A percentile compares a stretch with the other conserved stretches of the same genome.
Evolutionary conservation across 192 early-diverging fungal genomes (phyloP).

Genomic region (Coemansia sp.): DNA sequence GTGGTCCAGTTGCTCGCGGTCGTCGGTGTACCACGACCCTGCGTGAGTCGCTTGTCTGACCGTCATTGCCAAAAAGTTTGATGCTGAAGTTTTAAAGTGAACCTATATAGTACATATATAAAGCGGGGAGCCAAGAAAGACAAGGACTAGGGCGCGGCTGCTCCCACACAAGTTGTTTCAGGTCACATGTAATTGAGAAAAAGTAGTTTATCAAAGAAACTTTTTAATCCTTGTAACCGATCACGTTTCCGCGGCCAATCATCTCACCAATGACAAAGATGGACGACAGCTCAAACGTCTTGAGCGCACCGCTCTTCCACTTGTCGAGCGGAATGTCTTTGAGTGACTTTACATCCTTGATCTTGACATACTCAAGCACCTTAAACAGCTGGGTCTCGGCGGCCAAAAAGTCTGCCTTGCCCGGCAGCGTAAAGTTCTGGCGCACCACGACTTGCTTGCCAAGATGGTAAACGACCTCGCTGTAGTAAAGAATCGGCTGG

Average conservation of each 20-base stretch:
- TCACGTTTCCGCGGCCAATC: conserved; percentile 44
- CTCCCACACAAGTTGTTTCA: too few species aligned
- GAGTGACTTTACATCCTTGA: conserved; percentile 45
- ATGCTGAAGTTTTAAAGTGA: neutral
- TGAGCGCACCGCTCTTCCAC: conserved; percentile 50
- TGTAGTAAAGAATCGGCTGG: conserved; percentile 49
- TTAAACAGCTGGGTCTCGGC: conserved; percentile 54
- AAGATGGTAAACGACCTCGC: conserved; percentile 47
- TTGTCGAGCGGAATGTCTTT: conserved; percentile 42
- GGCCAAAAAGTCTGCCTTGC: conserved; percentile 43
- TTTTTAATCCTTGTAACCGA: conserved; percentile 50
- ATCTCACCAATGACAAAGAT: conserved; percentile 49
- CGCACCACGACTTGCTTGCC: conserved; percentile 43
- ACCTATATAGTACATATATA: neutral
- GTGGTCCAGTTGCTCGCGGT: conserved; percentile 32
- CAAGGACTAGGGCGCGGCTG: neutral
- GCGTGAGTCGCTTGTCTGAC: conserved; percentile 58
- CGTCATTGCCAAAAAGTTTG: conserved; percentile 11
- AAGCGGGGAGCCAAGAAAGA: neutral
- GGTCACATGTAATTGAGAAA: too few species aligned
- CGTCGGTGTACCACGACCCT: conserved; percentile 66
- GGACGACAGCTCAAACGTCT: conserved; percentile 50
- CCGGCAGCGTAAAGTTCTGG: conserved; percentile 48
- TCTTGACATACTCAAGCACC: conserved; percentile 41
- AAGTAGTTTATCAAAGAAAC: neutral